A percentile compares a stretch with the other conserved stretches of the same genome.
phyloP scores from a whole-genome alignment of 2,329 filamentous ascomycete genomes.

The Colletotrichum sp. region DNA sequence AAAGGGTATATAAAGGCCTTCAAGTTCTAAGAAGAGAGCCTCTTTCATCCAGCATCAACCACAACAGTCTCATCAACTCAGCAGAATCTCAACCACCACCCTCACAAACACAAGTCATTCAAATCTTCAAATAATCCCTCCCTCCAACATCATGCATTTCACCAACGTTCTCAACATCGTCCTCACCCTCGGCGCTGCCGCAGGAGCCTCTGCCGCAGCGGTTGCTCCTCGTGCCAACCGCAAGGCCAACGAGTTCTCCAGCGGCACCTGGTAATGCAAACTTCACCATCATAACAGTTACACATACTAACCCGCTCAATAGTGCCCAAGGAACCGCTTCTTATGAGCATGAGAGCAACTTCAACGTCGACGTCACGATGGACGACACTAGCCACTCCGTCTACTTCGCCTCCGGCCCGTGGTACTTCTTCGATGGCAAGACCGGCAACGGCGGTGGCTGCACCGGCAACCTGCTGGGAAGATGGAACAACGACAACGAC shows the following conservation, averaged over 20 bases:
- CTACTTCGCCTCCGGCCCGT: constrained; percentile 7
- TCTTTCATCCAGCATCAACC: background rate
- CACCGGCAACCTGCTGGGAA: background rate
- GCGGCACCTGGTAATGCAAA: background rate
- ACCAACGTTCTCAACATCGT: background rate
- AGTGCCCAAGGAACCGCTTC: background rate
- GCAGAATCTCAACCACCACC: background rate
- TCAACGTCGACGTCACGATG: constrained; percentile 4
- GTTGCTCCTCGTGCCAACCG: background rate
- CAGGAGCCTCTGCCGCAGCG: background rate
- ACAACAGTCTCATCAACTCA: background rate
- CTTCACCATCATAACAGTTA: fast-evolving
- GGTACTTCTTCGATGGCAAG: background rate
- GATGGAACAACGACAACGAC: background rate
- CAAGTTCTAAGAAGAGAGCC: background rate
- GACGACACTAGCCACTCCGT: constrained; percentile 5
- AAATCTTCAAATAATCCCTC: background rate
- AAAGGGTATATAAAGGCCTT: background rate
- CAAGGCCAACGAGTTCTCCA: background rate
- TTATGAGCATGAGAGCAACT: constrained; percentile 4
- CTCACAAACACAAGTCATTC: background rate
- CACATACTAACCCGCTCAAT: background rate
- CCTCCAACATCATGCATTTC: background rate
- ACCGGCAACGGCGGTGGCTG: background rate
- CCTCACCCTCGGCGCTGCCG: background rate